phyloP scores from a whole-genome alignment of 2,329 filamentous ascomycete species.

The Pseudogymnoascus sp. region DNA sequence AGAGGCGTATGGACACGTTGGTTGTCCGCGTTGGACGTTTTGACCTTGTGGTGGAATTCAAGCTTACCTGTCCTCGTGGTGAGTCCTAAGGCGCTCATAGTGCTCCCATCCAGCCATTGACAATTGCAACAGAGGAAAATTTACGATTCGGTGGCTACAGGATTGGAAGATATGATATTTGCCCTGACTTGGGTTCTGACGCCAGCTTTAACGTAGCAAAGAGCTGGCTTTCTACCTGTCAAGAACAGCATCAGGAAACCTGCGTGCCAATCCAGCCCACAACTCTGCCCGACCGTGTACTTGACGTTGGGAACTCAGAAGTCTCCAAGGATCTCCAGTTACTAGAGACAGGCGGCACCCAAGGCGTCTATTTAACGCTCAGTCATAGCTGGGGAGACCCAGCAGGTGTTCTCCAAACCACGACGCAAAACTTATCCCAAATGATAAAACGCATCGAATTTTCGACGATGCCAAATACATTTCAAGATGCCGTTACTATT shows the following conservation, averaged over 20 bases:
- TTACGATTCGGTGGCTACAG: background rate
- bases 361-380: slow-evolving; percentile 1
- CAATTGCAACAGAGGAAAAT: background rate
- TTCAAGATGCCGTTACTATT: background rate
- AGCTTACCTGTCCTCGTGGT: background rate
- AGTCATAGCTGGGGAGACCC: slow-evolving; percentile 3
- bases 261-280: background rate
- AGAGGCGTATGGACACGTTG: background rate
- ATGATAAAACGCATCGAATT: background rate
- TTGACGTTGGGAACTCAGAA: background rate
- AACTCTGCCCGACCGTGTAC: background rate
- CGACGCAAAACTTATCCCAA: background rate
- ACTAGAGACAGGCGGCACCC: background rate
- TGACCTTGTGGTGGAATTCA: slow-evolving; percentile 1
- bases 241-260: background rate
- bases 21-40: background rate
- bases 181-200: background rate
- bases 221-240: background rate
- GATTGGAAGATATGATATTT: slow-evolving; percentile 3
- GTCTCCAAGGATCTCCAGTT: background rate
- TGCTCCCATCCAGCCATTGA: background rate
- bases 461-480: background rate
- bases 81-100: background rate
- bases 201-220: background rate
- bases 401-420: background rate